A percentile compares a stretch with the other conserved stretches of the same genome.
Conservation (phyloP, 75 land plant genomes). For the Selaginella moellendorffii region DNA sequence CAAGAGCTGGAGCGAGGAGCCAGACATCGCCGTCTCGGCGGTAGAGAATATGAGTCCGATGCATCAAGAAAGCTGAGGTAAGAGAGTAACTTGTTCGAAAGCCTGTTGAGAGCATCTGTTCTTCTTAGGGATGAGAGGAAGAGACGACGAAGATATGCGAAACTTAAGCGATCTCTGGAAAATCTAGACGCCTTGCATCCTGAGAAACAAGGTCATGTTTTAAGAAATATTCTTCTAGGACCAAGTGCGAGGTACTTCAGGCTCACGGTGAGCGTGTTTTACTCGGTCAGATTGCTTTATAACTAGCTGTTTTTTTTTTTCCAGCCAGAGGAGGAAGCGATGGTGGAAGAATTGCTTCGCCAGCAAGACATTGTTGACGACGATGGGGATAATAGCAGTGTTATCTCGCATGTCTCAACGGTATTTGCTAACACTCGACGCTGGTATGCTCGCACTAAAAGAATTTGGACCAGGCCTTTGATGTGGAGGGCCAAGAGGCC, state of each 20-base stretch:
- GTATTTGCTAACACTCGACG: no score
- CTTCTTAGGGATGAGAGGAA: slow-evolving; percentile 11
- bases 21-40: background rate
- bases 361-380: slow-evolving; percentile 9
- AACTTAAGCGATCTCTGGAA: slow-evolving; percentile 5
- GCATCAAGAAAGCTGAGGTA: background rate
- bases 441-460: no score
- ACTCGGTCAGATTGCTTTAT: no score
- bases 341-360: slow-evolving; percentile 9
- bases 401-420: slow-evolving; percentile 13
- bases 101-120: background rate
- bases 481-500: slow-evolving; percentile 15
- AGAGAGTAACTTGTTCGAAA: background rate
- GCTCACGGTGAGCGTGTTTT: slow-evolving; percentile 12
- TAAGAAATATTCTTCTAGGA: slow-evolving; percentile 13
- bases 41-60: background rate
- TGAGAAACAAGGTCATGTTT: slow-evolving; percentile 10
- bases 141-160: background rate
- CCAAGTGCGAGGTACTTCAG: slow-evolving; percentile 16
- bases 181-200: slow-evolving; percentile 8
- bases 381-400: slow-evolving; percentile 9
- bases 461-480: slow-evolving; percentile 10
- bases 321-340: slow-evolving; percentile 16
- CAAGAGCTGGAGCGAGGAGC: background rate
- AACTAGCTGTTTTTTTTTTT: background rate